Conservation (phyloP, 2,329 filamentous ascomycete genomes). For the Elsinoe australis region DNA sequence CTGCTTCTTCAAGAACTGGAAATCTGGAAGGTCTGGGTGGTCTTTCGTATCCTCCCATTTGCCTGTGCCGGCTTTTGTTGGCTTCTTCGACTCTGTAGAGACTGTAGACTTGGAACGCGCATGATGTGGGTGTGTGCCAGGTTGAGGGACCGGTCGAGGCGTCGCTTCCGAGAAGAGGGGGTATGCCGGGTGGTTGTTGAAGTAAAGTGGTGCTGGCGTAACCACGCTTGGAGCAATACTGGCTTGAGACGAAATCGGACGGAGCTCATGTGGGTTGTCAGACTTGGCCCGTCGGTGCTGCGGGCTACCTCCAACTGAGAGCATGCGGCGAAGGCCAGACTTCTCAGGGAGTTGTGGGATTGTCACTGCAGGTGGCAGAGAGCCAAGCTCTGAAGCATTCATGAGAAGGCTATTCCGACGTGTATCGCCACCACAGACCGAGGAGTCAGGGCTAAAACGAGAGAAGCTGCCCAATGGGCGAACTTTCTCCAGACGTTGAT, state of each 20-base stretch:
- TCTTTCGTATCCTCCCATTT: conserved; percentile 13
- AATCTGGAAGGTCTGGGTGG: conserved; percentile 14
- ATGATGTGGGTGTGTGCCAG: neutral
- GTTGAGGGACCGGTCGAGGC: neutral
- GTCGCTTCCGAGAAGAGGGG: neutral
- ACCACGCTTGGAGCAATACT: conserved; percentile 2
- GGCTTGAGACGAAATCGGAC: conserved; percentile 2
- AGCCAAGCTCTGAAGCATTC: conserved; percentile 4
- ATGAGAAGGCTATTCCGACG: neutral
- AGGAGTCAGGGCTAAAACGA: conserved; percentile 14
- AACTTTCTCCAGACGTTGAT: conserved; percentile 26
- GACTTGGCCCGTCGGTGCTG: conserved; percentile 7
- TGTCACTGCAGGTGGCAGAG: neutral
- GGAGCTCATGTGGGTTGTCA: neutral
- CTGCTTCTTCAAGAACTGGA: conserved; percentile 8
- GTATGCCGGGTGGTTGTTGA: conserved; percentile 10
- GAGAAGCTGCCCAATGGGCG: conserved; percentile 7
- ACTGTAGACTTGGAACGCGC: neutral
- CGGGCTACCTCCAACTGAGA: conserved; percentile 2
- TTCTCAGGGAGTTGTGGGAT: conserved; percentile 8
- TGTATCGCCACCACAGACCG: conserved; percentile 13
- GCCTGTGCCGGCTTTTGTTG: conserved; percentile 3
- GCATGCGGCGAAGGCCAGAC: conserved; percentile 15
- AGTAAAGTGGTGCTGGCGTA: conserved; percentile 6
- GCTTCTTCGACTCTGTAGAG: conserved; percentile 1